These are phyloP conservation scores for Graphilbum fragrans DNA, from an alignment of 2,329 filamentous ascomycete species.

Conservation along the genomic window DNA sequence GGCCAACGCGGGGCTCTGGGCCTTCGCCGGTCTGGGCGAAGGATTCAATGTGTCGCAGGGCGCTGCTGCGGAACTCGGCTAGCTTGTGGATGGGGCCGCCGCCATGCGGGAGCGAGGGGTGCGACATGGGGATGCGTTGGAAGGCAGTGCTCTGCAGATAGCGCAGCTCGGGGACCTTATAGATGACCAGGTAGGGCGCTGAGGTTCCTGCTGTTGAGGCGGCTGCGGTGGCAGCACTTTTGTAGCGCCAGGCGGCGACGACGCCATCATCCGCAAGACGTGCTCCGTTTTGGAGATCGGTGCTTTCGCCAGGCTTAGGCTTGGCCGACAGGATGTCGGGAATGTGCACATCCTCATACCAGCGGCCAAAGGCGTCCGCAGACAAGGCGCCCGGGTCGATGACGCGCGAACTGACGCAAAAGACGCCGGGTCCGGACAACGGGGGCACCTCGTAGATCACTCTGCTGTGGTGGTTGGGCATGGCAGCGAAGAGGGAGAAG, in stretches of 20 bases:
- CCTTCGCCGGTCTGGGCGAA: not conserved
- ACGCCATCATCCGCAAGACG: too few relatives aligned
- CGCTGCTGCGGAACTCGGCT: constrained; percentile 2
- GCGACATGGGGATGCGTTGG: too few relatives aligned
- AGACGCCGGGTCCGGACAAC: constrained; percentile 4
- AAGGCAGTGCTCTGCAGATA: too few relatives aligned
- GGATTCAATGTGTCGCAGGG: constrained; percentile 1
- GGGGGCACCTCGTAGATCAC: not conserved
- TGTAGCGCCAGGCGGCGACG: too few relatives aligned
- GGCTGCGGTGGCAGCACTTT: too few relatives aligned
- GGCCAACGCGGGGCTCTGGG: not conserved
- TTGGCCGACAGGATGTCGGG: constrained; percentile 12
- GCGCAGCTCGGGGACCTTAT: too few relatives aligned
- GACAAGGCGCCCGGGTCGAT: constrained; percentile 1
- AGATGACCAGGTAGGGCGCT: too few relatives aligned
- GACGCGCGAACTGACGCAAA: constrained; percentile 8
- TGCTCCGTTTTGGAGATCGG: not conserved
- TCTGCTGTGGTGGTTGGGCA: too few relatives aligned
- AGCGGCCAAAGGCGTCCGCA: constrained; percentile 5
- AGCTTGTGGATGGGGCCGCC: not conserved
- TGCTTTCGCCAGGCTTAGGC: constrained; percentile 1
- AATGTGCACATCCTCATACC: constrained; percentile 12
- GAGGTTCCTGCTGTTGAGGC: too few relatives aligned
- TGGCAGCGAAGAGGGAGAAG: too few relatives aligned
- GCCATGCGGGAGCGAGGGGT: too few relatives aligned